phyloP scores from a whole-genome alignment of 108 stramenopile species.

The Nannochloropsis salina region DNA sequence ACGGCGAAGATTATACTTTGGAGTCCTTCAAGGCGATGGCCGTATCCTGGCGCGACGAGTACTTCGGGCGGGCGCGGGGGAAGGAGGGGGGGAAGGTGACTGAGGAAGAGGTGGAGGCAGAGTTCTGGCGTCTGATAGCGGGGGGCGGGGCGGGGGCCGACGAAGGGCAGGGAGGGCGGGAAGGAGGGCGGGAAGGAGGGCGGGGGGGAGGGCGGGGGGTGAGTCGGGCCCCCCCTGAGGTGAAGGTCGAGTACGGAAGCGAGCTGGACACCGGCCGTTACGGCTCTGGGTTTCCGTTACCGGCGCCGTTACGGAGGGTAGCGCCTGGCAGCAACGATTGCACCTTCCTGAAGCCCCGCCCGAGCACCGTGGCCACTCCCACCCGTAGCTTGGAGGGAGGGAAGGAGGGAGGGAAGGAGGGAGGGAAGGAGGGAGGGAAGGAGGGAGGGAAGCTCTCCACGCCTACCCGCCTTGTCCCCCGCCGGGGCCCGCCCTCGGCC shows the following conservation, averaged over 20 bases:
- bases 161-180: constrained; percentile 56
- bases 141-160: constrained; percentile 59
- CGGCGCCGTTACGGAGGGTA: neutral
- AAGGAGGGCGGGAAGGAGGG: neutral
- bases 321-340: neutral
- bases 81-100: constrained; percentile 19
- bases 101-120: constrained; percentile 55
- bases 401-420: constrained; percentile 27
- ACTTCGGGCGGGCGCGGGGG: neutral
- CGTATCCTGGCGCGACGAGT: neutral
- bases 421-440: constrained; percentile 68
- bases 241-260: constrained; percentile 73
- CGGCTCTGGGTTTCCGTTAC: constrained; percentile 78
- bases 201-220: neutral
- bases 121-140: constrained; percentile 86
- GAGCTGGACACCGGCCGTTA: constrained; percentile 80
- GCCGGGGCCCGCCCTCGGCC: neutral
- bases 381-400: constrained; percentile 47
- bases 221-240: neutral
- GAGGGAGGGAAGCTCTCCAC: too few species aligned
- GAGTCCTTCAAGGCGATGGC: neutral
- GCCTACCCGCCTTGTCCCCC: too few species aligned
- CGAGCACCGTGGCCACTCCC: constrained; percentile 20
- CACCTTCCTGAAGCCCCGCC: neutral
- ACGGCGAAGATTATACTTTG: neutral